These are phyloP conservation scores for Botryotinia convoluta DNA, from an alignment of 2,329 filamentous ascomycete genomes.

Conservation along the genomic window DNA sequence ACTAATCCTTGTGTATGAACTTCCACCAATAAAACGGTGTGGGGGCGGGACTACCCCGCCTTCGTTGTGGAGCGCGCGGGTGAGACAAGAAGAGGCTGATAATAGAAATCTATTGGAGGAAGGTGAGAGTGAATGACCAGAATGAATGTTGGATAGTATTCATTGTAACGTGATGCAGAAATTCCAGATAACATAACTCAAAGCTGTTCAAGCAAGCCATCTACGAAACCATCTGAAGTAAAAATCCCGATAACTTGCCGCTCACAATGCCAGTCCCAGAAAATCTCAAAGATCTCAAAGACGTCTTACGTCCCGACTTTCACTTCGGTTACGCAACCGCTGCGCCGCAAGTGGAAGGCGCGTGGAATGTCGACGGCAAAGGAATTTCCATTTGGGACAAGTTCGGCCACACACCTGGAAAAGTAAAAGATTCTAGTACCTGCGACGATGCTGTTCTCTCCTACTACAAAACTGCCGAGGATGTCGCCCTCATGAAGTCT, in stretches of 20 bases:
- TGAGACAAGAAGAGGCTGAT: not conserved
- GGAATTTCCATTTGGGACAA: constrained; percentile 82
- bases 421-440: constrained; percentile 73
- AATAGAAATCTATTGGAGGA: not conserved
- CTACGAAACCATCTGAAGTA: not conserved
- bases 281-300: constrained; percentile 44
- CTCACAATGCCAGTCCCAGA: constrained; percentile 10
- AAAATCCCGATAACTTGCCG: not conserved
- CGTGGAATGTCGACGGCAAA: constrained; percentile 68
- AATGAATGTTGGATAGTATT: not conserved
- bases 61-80: not conserved
- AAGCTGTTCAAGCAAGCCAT: not conserved
- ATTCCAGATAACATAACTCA: not conserved
- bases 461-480: constrained; percentile 72
- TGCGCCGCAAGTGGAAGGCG: constrained; percentile 82
- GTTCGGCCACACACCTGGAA: constrained; percentile 74
- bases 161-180: not conserved
- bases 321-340: constrained; percentile 77
- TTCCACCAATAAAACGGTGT: constrained; percentile 4
- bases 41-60: not conserved
- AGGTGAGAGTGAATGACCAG: not conserved
- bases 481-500: constrained; percentile 72
- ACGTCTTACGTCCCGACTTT: constrained; percentile 61
- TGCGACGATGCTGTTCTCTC: constrained; percentile 79
- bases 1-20: not conserved